Evolutionary conservation across 2,329 filamentous ascomycete genomes (phyloP).

Genomic region (Triangularia setosa): DNA sequence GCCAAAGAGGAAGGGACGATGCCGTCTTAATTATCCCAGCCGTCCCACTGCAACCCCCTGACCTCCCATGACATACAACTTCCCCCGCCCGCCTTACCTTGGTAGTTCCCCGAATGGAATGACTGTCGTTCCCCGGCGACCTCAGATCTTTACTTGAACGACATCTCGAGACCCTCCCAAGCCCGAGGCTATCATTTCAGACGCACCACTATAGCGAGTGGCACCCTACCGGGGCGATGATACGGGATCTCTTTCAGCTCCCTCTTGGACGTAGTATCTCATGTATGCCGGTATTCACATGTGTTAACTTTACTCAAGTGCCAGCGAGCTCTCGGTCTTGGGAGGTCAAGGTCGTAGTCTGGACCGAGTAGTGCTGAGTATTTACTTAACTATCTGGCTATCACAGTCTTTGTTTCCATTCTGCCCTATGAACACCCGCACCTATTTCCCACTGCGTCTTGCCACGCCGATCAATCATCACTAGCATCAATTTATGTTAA

Average conservation of each 20-base stretch:
- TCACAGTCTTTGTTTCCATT: not conserved
- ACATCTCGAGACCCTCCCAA: not conserved
- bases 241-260: not conserved
- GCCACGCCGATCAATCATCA: not conserved
- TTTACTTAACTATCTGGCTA: not conserved
- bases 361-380: not conserved
- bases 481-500: not conserved
- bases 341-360: not conserved
- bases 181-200: not conserved
- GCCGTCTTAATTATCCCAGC: not conserved
- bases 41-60: not conserved
- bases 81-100: not conserved
- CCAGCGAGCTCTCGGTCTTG: not conserved
- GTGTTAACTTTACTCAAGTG: not conserved
- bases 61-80: not conserved
- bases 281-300: not conserved
- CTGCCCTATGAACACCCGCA: not conserved
- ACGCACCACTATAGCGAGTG: not conserved
- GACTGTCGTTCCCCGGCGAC: not conserved
- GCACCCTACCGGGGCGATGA: not conserved
- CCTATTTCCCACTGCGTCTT: no score
- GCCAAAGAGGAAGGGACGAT: not conserved
- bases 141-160: not conserved
- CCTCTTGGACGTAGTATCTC: not conserved
- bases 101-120: not conserved